Conservation (phyloP, 805 yeast genomes). For the Saturnispora ahearnii region DNA sequence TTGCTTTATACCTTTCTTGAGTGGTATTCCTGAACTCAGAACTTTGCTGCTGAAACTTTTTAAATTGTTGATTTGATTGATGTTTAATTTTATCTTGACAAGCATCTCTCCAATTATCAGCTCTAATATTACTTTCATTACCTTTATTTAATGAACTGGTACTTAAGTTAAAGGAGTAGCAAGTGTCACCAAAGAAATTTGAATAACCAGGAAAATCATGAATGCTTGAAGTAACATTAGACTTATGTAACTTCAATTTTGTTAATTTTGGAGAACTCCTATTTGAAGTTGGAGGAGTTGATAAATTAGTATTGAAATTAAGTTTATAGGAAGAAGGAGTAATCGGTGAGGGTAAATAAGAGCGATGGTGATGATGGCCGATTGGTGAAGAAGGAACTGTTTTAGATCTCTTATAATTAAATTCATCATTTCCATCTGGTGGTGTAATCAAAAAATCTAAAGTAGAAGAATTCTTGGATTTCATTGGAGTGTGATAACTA, state of each 20-base stretch:
- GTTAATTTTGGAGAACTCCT: conserved; percentile 14
- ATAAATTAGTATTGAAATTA: neutral
- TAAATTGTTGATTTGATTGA: conserved; percentile 32
- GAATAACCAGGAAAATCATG: conserved; percentile 14
- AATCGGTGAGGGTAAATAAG: conserved; percentile 14
- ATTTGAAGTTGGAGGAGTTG: conserved; percentile 8
- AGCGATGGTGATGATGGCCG: conserved; percentile 20
- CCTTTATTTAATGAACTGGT: conserved; percentile 16
- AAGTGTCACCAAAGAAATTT: conserved; percentile 28
- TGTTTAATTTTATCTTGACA: conserved; percentile 33
- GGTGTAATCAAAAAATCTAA: conserved; percentile 8
- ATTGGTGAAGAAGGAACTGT: conserved; percentile 27
- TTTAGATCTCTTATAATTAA: conserved; percentile 18
- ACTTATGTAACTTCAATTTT: conserved; percentile 14
- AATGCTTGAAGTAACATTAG: conserved; percentile 12
- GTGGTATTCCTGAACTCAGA: conserved; percentile 11
- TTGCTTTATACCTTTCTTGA: neutral
- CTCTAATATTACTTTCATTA: conserved; percentile 27
- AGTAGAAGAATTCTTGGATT: neutral
- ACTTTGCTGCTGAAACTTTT: conserved; percentile 31
- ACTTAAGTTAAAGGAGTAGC: conserved; percentile 26
- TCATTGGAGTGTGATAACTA: conserved; percentile 5
- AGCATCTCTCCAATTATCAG: conserved; percentile 36
- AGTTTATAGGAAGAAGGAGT: conserved; percentile 15
- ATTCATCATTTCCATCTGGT: conserved; percentile 6